A percentile compares a stretch with the other conserved stretches of the same genome.
These are phyloP conservation scores for Talaromyces pinophilus DNA, from an alignment of 2,329 filamentous ascomycete genomes.

Conservation along the genomic window DNA sequence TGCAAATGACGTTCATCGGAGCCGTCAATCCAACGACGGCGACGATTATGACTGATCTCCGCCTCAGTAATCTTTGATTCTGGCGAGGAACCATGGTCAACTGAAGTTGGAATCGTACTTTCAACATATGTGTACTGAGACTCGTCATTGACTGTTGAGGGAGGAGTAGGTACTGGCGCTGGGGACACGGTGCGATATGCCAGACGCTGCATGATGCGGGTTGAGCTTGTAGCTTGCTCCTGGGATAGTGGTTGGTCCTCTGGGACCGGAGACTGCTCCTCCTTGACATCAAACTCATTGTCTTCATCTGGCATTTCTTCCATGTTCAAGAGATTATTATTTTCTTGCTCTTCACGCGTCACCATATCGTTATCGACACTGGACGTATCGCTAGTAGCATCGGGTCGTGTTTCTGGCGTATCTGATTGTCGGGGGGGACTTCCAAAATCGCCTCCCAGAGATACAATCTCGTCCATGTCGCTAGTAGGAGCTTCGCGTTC, in stretches of 20 bases:
- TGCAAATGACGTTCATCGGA: slow-evolving; percentile 1
- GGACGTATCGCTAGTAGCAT: background rate
- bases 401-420: background rate
- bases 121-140: background rate
- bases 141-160: slow-evolving; percentile 20
- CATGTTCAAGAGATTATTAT: background rate
- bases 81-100: background rate
- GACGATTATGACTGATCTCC: background rate
- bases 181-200: slow-evolving; percentile 15
- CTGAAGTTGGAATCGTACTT: background rate
- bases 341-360: background rate
- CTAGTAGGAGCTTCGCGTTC: background rate
- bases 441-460: background rate
- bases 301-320: background rate
- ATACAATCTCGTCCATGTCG: background rate
- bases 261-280: background rate
- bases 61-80: background rate
- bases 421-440: background rate
- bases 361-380: background rate
- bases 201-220: slow-evolving; percentile 6
- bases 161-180: slow-evolving; percentile 18
- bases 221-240: background rate
- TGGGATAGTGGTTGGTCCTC: background rate
- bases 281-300: background rate
- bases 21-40: slow-evolving; percentile 21